These are phyloP conservation scores for Cardamine resedifolia DNA, from an alignment of 345 rosid genomes.

Conservation along the genomic window DNA sequence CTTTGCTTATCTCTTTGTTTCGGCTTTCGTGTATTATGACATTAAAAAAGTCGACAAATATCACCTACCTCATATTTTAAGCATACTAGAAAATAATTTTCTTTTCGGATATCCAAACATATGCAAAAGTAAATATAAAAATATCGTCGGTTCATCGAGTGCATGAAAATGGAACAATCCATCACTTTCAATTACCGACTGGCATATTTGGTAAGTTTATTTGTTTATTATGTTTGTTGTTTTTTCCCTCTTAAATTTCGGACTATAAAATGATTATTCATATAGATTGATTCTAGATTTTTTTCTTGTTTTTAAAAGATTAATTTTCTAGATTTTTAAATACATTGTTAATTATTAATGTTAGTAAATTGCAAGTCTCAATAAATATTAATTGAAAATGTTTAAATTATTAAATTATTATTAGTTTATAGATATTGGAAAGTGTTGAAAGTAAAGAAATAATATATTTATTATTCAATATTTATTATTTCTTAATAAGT, in stretches of 20 bases:
- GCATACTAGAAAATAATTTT: background rate
- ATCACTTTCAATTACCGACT: conserved; percentile 29
- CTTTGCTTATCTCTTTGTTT: background rate
- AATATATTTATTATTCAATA: too few species aligned
- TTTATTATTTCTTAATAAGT: too few species aligned
- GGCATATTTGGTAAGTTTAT: conserved; percentile 8
- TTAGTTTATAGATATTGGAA: too few species aligned
- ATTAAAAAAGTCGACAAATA: conserved; percentile 7
- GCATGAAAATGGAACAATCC: conserved; percentile 13
- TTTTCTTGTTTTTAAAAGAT: too few species aligned
- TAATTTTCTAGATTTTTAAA: too few species aligned
- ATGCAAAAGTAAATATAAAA: background rate
- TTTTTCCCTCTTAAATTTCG: background rate
- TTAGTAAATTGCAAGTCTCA: too few species aligned
- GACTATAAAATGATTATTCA: background rate
- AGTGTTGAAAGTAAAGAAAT: too few species aligned
- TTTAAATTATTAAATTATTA: too few species aligned
- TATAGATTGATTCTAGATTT: too few species aligned
- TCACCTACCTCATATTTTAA: conserved; percentile 29
- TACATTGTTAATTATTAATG: too few species aligned
- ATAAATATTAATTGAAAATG: too few species aligned
- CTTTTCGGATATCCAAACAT: background rate
- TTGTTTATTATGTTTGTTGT: background rate
- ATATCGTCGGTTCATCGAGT: background rate
- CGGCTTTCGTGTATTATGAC: background rate